Percentiles rank a stretch among this genome's conserved stretches.
Conservation (phyloP, 2,329 filamentous ascomycete genomes). For the Xylariaceae sp. region DNA sequence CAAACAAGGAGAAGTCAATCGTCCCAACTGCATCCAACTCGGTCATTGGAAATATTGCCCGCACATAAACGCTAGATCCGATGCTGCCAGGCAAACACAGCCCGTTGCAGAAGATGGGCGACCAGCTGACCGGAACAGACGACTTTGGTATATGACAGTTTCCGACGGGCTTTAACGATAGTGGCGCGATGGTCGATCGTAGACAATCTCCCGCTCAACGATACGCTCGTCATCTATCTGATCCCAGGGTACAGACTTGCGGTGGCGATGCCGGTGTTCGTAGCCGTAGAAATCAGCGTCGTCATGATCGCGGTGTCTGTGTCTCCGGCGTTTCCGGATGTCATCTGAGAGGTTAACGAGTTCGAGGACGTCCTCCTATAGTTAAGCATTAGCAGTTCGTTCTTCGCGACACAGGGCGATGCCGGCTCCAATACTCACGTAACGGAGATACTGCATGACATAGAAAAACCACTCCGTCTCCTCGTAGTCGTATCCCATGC, state of each 20-base stretch:
- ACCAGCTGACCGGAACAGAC: too few relatives aligned
- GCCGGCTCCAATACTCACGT: slow-evolving; percentile 57
- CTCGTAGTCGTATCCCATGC: slow-evolving; percentile 81
- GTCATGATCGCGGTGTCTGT: slow-evolving; percentile 50
- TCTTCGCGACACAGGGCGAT: background rate
- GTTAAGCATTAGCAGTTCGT: slow-evolving; percentile 30
- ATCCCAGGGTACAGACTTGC: slow-evolving; percentile 30
- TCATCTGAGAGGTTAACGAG: slow-evolving; percentile 79
- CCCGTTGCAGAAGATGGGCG: too few relatives aligned
- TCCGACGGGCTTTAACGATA: slow-evolving; percentile 7
- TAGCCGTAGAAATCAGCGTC: slow-evolving; percentile 55
- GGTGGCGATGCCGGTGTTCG: slow-evolving; percentile 40
- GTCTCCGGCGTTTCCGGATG: slow-evolving; percentile 63
- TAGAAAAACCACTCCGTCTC: slow-evolving; percentile 90
- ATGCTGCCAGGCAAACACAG: too few relatives aligned
- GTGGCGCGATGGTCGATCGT: slow-evolving; percentile 42
- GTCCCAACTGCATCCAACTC: too few relatives aligned
- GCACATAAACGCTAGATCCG: too few relatives aligned
- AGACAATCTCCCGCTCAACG: slow-evolving; percentile 65
- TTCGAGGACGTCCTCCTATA: slow-evolving; percentile 78
- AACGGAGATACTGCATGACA: slow-evolving; percentile 82
- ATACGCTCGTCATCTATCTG: slow-evolving; percentile 59
- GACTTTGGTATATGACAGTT: too few relatives aligned
- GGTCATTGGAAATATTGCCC: too few relatives aligned
- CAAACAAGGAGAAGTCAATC: too few relatives aligned